Evolutionary conservation across 2,329 filamentous ascomycete genomes (phyloP), one percentile per base, ranked within the genome.

Genomic region (Diaporthe citri): DNA sequence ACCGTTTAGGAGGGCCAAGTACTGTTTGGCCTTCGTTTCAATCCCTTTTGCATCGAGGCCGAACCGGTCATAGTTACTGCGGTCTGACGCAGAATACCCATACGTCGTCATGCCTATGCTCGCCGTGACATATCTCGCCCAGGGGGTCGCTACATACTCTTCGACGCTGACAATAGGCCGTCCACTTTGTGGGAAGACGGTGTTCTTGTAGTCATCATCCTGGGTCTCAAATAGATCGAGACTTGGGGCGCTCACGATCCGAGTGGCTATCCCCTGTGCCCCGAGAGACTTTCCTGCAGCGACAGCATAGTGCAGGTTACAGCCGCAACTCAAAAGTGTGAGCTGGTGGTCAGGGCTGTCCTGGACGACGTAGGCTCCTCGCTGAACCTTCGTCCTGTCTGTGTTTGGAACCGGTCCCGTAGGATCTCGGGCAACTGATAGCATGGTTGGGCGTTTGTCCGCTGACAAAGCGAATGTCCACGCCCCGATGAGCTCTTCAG

Each of bases 401-500:
- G 82, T 82, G 17, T 74, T 73, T 20, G 78, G 75, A 2, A 81
- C 75, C 17, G 81, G 79, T 0, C 81, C 81, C 41, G 82, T 73
- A 0, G 80, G 78, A 25, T 86, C 83, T 31, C 84, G 80, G 13
- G 80, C 85, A 5, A 84, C 0, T 1, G 84, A 86, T 22, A 86
- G 80, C 76, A 86, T 84, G 17, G 78, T 62, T 79, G 1, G 84
- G 28, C 36, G 28, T 7, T 39, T 12, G 25, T 25, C 13, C 3
- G 64, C 28, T 2, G 71, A 64, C 4, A 90, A 80, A 12, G 89
- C 89, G 4, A 83, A 79, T 46, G 85, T 86, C 81, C 86, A 91
- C 4, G 89, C 90, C 17, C 90, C 90, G 1, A 86, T 86, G 0
- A 85, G 86, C 80, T 93, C 90, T 78, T 92, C 89, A 62, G 85